phyloP scores from a whole-genome alignment of 345 rosid genomes.

The Eucalyptus melliodora region DNA sequence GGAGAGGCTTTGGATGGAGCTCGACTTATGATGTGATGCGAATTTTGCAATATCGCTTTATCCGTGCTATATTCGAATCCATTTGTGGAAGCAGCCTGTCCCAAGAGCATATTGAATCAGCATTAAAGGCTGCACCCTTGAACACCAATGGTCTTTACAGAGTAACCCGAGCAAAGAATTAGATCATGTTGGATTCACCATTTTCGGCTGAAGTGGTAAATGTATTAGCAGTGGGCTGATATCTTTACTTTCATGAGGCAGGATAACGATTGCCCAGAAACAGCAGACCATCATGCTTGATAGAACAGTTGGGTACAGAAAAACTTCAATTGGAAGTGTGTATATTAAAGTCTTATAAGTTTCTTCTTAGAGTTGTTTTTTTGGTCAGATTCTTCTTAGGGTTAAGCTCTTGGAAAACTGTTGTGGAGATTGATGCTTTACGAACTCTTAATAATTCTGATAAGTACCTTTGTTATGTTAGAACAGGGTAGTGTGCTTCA shows the following conservation, averaged over 20 bases:
- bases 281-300: background rate
- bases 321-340: background rate
- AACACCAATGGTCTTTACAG: background rate
- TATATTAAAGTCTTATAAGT: background rate
- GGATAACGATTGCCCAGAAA: background rate
- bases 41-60: background rate
- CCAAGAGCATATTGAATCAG: background rate
- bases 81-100: background rate
- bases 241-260: background rate
- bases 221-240: background rate
- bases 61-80: background rate
- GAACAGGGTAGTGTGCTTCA: background rate
- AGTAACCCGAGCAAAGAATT: background rate
- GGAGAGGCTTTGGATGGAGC: background rate
- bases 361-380: background rate
- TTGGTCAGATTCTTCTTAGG: background rate
- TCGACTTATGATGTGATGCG: background rate
- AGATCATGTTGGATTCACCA: background rate
- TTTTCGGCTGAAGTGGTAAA: background rate
- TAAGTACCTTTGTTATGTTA: background rate
- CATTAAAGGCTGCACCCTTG: background rate
- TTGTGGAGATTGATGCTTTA: background rate
- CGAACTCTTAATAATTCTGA: background rate
- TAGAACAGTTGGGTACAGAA: background rate
- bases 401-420: background rate